Conservation (phyloP, 176 grass and related monocot species). For the Otatea glauca region DNA sequence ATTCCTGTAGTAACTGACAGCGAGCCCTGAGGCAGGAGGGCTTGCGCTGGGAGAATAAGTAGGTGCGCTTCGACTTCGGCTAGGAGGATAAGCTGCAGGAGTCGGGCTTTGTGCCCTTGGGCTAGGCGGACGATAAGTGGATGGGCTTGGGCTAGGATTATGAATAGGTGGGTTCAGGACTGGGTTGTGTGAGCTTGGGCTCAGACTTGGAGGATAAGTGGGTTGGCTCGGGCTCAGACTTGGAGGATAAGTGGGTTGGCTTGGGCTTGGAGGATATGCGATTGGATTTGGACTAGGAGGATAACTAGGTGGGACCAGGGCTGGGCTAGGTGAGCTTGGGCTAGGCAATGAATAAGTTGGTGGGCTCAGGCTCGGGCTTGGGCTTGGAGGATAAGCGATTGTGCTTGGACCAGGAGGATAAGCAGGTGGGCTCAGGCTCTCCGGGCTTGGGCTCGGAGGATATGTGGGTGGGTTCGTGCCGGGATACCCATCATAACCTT, state of each 20-base stretch:
- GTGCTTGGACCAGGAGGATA: no score
- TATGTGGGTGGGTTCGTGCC: neutral
- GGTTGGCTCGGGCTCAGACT: neutral
- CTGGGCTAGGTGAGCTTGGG: no score
- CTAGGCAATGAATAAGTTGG: no score
- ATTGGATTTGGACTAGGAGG: neutral
- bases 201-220: neutral
- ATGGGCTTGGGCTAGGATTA: neutral
- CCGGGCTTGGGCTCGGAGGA: neutral
- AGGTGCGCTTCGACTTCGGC: neutral
- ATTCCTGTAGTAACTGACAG: slow-evolving; percentile 39
- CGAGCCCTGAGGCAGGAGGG: neutral
- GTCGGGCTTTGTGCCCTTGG: neutral
- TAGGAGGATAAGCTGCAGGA: no score
- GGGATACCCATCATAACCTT: neutral
- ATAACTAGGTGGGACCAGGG: neutral
- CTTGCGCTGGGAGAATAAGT: neutral
- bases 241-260: neutral
- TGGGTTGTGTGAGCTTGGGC: no score
- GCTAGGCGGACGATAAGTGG: no score
- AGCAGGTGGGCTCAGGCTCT: no score
- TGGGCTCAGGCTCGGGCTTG: neutral
- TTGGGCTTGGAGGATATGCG: neutral
- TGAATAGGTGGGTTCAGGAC: neutral
- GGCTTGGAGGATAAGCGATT: neutral